phyloP scores from a whole-genome alignment of 148 eudicot species.

The Rhododendron ferrugineum region DNA sequence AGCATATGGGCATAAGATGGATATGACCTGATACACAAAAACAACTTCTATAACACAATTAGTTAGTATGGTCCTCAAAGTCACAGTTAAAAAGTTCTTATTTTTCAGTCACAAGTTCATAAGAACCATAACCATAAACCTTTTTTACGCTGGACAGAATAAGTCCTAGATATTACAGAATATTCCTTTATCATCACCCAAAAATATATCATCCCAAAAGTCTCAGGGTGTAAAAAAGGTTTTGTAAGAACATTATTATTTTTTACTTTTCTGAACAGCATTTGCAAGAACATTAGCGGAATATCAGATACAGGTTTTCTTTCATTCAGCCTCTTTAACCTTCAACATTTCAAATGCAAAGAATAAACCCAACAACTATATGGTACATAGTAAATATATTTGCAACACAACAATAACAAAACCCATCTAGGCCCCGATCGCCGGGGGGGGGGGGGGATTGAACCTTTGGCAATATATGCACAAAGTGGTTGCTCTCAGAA shows the following conservation, averaged over 20 bases:
- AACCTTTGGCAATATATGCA: no score
- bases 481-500: no score
- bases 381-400: no score
- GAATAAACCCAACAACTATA: no score
- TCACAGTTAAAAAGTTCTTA: neutral
- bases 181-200: neutral
- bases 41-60: neutral
- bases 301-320: neutral
- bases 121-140: neutral
- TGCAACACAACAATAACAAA: no score
- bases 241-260: neutral
- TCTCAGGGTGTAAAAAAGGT: neutral
- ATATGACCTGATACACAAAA: neutral
- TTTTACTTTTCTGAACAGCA: no score
- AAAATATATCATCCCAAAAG: neutral
- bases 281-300: neutral
- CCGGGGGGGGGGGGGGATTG: no score
- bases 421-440: no score
- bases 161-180: neutral
- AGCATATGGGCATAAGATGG: neutral
- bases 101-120: neutral
- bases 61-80: neutral
- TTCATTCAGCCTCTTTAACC: neutral
- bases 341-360: no score
- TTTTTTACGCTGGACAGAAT: neutral